Evolutionary conservation across 805 yeast species (phyloP).

Genomic region (Babjeviella inositovora): DNA sequence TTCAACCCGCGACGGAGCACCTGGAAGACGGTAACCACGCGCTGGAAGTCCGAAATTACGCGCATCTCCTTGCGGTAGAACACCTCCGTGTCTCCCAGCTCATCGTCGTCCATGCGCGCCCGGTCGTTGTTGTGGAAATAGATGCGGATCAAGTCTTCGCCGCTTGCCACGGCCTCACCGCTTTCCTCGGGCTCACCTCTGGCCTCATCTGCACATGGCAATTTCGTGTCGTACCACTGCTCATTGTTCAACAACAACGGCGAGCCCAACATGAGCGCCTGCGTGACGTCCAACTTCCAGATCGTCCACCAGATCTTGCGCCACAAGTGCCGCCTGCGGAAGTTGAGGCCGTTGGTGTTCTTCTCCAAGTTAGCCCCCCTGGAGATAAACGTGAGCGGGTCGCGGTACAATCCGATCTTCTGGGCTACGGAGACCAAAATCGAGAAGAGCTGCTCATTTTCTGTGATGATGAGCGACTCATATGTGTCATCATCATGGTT

Average conservation of each 20-base stretch:
- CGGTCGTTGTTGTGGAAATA: constrained; percentile 20
- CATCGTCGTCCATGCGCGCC: constrained; percentile 2
- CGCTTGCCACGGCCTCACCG: constrained; percentile 27
- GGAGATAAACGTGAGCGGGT: constrained; percentile 25
- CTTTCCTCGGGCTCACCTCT: constrained; percentile 24
- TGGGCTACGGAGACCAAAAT: constrained; percentile 24
- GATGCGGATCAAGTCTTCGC: constrained; percentile 27
- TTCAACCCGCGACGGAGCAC: constrained; percentile 8
- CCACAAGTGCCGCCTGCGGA: constrained; percentile 28
- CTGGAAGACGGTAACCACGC: constrained; percentile 4
- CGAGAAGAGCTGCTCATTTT: no score
- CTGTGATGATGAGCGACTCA: constrained; percentile 14
- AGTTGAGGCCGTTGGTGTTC: no score
- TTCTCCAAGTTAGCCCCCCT: no score
- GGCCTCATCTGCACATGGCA: constrained; percentile 16
- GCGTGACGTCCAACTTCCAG: constrained; percentile 20
- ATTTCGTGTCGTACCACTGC: constrained; percentile 22
- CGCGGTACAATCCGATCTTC: constrained; percentile 29
- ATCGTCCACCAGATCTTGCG: constrained; percentile 43
- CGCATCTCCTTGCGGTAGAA: background rate
- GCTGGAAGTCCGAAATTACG: constrained; percentile 1
- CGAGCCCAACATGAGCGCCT: constrained; percentile 21
- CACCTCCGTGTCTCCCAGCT: constrained; percentile 1
- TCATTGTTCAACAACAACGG: constrained; percentile 18
- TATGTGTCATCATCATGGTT: constrained; percentile 16